Conservation (phyloP, 2,329 filamentous ascomycete genomes). For the Thielaviopsis populi region DNA sequence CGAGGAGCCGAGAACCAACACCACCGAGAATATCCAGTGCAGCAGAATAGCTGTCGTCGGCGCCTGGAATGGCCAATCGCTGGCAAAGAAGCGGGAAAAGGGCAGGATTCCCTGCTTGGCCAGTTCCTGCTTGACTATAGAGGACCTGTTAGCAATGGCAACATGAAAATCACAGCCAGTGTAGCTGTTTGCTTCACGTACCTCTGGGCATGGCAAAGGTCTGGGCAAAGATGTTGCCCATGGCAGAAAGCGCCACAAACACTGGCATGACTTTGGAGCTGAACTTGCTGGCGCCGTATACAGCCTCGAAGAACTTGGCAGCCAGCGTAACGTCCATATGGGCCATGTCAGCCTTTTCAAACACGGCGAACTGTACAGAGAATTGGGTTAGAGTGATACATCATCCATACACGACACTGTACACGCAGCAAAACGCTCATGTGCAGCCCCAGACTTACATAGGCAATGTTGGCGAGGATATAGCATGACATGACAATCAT, state of each 20-base stretch:
- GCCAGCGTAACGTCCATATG: slow-evolving; percentile 45
- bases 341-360: slow-evolving; percentile 42
- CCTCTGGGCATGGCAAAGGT: slow-evolving; percentile 15
- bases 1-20: slow-evolving; percentile 7
- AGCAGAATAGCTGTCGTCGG: slow-evolving; percentile 11
- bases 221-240: slow-evolving; percentile 44
- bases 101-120: slow-evolving; percentile 56
- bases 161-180: not conserved
- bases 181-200: slow-evolving; percentile 23
- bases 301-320: slow-evolving; percentile 44
- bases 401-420: not conserved
- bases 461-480: slow-evolving; percentile 48
- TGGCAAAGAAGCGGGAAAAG: slow-evolving; percentile 51
- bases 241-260: slow-evolving; percentile 44
- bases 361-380: slow-evolving; percentile 36
- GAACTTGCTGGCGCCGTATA: slow-evolving; percentile 40
- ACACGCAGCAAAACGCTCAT: too few relatives aligned
- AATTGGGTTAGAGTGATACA: not conserved
- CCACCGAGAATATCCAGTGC: slow-evolving; percentile 13
- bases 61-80: slow-evolving; percentile 48
- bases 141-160: slow-evolving; percentile 2
- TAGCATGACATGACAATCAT: slow-evolving; percentile 43
- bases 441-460: slow-evolving; percentile 22
- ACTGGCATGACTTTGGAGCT: slow-evolving; percentile 34
- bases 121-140: slow-evolving; percentile 43